These are phyloP conservation scores for Boletellus emodensis DNA, from an alignment of 768 basidiomycete genomes.

Conservation along the genomic window DNA sequence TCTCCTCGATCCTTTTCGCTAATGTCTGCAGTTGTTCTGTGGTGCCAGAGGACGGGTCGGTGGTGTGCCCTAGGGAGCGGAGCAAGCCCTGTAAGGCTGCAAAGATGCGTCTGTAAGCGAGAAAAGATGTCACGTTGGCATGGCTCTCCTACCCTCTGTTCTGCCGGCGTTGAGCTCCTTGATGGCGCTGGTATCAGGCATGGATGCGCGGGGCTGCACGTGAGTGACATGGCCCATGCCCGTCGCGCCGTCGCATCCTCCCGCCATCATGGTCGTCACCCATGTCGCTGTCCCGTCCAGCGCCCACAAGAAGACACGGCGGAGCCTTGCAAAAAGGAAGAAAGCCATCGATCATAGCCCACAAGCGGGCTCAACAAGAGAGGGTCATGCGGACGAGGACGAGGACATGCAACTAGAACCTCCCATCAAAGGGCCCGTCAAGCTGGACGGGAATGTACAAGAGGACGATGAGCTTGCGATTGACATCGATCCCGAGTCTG, in stretches of 20 bases:
- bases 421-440: constrained; percentile 5
- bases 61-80: constrained; percentile 30
- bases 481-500: constrained; percentile 44
- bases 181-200: constrained; percentile 18
- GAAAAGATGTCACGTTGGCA: background rate
- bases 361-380: constrained; percentile 12
- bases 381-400: constrained; percentile 20
- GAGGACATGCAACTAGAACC: constrained; percentile 29
- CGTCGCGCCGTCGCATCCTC: background rate
- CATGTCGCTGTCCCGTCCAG: constrained; percentile 31
- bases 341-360: constrained; percentile 2
- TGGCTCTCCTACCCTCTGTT: constrained; percentile 35
- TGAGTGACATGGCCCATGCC: too few species aligned
- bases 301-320: constrained; percentile 42
- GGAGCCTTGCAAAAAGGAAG: constrained; percentile 42
- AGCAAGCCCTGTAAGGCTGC: constrained; percentile 40
- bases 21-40: constrained; percentile 50
- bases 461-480: constrained; percentile 65
- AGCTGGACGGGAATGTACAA: constrained; percentile 14
- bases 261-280: constrained; percentile 39
- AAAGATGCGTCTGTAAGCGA: constrained; percentile 10
- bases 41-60: constrained; percentile 3
- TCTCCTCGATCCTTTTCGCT: constrained; percentile 55
- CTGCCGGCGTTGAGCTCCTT: constrained; percentile 31
- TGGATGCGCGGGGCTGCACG: background rate